These are phyloP conservation scores for Aspergillus sojae DNA, from an alignment of 2,329 filamentous ascomycete genomes.

Conservation along the genomic window DNA sequence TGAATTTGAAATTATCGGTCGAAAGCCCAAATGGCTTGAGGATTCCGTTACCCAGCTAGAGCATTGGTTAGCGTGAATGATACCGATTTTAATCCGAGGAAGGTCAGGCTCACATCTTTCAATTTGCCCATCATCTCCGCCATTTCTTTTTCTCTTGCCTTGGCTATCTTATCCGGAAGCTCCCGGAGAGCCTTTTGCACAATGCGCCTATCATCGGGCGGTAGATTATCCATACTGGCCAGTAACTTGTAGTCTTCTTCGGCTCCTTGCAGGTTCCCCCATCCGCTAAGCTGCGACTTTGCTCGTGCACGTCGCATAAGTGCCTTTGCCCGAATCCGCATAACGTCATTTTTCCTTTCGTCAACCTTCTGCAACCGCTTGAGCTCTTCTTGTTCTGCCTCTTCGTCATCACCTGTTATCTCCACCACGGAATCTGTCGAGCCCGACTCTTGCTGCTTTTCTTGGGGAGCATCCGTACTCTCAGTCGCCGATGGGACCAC, in stretches of 20 bases:
- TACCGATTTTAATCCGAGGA: background rate
- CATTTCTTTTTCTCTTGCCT: constrained; percentile 84
- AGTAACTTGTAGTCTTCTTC: constrained; percentile 78
- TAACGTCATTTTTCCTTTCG: constrained; percentile 63
- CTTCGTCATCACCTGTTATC: constrained; percentile 46
- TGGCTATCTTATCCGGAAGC: constrained; percentile 70
- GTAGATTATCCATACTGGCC: constrained; percentile 61
- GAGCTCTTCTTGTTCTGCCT: constrained; percentile 46
- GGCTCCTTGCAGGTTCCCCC: constrained; percentile 78
- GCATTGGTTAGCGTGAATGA: background rate
- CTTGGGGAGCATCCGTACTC: constrained; percentile 18
- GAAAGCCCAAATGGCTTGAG: constrained; percentile 91
- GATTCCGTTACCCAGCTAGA: constrained; percentile 80
- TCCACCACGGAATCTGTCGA: constrained; percentile 48
- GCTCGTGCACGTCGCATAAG: constrained; percentile 78
- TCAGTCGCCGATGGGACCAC: constrained; percentile 50
- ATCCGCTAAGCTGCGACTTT: constrained; percentile 70
- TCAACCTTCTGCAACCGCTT: constrained; percentile 48
- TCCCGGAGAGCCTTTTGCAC: constrained; percentile 67
- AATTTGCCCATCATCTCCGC: constrained; percentile 97
- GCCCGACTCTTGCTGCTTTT: constrained; percentile 16
- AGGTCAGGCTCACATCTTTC: constrained; percentile 64
- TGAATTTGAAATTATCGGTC: constrained; percentile 93
- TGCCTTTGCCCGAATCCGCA: constrained; percentile 78
- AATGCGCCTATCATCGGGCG: constrained; percentile 66